Conservation (phyloP, 2,329 filamentous ascomycete genomes). For the Ceratocystis destructans region DNA sequence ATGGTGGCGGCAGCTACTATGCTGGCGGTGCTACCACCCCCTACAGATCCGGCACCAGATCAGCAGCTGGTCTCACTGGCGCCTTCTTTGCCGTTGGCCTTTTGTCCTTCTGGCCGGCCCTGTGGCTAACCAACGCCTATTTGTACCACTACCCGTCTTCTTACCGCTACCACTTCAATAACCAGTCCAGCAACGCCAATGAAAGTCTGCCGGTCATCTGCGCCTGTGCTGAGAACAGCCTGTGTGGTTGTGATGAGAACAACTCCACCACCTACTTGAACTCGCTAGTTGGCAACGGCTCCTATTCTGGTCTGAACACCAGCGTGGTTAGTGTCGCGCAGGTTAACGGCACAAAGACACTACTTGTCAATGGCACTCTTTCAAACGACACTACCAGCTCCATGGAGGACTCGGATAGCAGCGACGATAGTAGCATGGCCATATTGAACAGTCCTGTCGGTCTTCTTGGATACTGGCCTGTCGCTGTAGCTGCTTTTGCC, state of each 20-base stretch:
- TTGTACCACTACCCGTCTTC: constrained; percentile 42
- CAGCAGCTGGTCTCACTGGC: constrained; percentile 38
- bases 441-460: constrained; percentile 24
- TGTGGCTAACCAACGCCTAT: constrained; percentile 52
- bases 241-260: constrained; percentile 58
- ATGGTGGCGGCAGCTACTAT: constrained; percentile 52
- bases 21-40: constrained; percentile 49
- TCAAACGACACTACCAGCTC: constrained; percentile 49
- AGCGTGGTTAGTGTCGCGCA: constrained; percentile 45
- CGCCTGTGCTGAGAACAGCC: constrained; percentile 37
- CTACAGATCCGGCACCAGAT: constrained; percentile 41
- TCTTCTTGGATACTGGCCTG: constrained; percentile 38
- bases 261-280: constrained; percentile 44
- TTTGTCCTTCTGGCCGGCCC: constrained; percentile 47
- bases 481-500: constrained; percentile 31
- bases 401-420: constrained; percentile 24
- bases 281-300: constrained; percentile 52
- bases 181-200: constrained; percentile 32
- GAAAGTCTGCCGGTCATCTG: constrained; percentile 29
- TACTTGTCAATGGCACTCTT: constrained; percentile 64
- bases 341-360: constrained; percentile 45
- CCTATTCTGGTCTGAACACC: constrained; percentile 45
- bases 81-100: constrained; percentile 37
- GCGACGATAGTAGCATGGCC: constrained; percentile 24
- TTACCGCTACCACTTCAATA: constrained; percentile 36